A percentile compares a stretch with the other conserved stretches of the same genome.
Evolutionary conservation across 163 green algal genomes (phyloP).

Genomic region (Scenedesmus sp.): DNA sequence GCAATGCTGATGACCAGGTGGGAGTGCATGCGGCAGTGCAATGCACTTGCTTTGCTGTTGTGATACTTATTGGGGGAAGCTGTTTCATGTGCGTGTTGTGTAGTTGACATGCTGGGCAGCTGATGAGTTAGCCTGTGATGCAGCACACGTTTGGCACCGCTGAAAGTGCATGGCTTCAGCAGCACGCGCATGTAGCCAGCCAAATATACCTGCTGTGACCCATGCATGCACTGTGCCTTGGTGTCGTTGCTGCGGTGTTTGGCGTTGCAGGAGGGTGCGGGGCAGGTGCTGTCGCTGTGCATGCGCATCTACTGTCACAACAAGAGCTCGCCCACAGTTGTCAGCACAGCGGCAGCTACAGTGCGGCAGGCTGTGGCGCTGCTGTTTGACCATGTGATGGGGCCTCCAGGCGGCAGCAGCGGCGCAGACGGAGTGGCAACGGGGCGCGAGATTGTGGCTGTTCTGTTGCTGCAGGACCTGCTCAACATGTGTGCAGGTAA

Average conservation of each 20-base stretch:
- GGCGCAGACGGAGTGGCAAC: background rate
- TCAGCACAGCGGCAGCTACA: constrained; percentile 84
- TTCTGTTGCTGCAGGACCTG: constrained; percentile 85
- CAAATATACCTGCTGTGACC: background rate
- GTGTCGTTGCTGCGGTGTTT: background rate
- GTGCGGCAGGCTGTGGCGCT: constrained; percentile 88
- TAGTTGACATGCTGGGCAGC: too few species aligned
- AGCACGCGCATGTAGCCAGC: background rate
- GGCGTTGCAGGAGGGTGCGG: constrained; percentile 35
- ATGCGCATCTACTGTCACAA: constrained; percentile 48
- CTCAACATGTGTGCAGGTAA: constrained; percentile 76
- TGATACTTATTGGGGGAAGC: background rate
- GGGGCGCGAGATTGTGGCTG: constrained; percentile 66
- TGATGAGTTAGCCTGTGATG: background rate
- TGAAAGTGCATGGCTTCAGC: background rate
- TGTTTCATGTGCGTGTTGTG: background rate
- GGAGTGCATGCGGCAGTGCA: background rate
- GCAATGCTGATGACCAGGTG: constrained; percentile 48
- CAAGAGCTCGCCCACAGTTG: constrained; percentile 68
- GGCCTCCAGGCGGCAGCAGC: background rate
- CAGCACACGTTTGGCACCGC: too few species aligned
- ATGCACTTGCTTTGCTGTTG: background rate
- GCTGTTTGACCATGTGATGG: constrained; percentile 80
- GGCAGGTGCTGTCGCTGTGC: constrained; percentile 53
- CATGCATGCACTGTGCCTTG: background rate